These are phyloP conservation scores for Darksidea phi DNA, from an alignment of 495 filamentous ascomycete genomes.

Conservation along the genomic window DNA sequence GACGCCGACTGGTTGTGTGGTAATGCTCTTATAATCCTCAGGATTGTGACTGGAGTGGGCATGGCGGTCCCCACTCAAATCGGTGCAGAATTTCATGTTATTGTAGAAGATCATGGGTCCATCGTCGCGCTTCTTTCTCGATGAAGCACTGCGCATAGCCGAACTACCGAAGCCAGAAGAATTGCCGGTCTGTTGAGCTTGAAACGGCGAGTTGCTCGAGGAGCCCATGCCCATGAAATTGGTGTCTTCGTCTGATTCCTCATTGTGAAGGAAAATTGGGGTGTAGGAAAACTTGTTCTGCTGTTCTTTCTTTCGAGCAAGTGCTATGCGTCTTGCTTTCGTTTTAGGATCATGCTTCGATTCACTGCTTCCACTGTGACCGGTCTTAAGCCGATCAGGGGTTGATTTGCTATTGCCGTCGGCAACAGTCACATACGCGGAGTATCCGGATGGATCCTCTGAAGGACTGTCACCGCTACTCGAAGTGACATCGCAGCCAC, in stretches of 20 bases:
- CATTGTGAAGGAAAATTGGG: constrained; percentile 45
- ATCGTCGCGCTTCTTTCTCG: constrained; percentile 51
- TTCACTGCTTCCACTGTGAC: constrained; percentile 11
- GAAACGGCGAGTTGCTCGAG: constrained; percentile 23
- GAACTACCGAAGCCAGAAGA: constrained; percentile 41
- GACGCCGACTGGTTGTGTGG: constrained; percentile 22
- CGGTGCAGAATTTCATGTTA: constrained; percentile 70
- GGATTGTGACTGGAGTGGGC: neutral
- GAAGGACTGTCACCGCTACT: constrained; percentile 54
- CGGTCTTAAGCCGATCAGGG: constrained; percentile 2
- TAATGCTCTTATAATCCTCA: constrained; percentile 15
- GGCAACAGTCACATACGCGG: constrained; percentile 9
- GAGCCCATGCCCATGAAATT: constrained; percentile 19
- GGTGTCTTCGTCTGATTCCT: constrained; percentile 37
- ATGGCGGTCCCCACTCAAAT: constrained; percentile 62
- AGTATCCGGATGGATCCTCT: constrained; percentile 21
- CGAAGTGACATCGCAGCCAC: constrained; percentile 58
- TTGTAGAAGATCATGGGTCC: constrained; percentile 82
- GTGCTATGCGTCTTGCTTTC: constrained; percentile 9
- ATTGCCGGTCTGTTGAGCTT: constrained; percentile 22
- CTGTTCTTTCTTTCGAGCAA: constrained; percentile 6
- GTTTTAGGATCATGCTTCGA: neutral
- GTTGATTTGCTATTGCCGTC: constrained; percentile 5
- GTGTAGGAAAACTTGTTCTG: constrained; percentile 40
- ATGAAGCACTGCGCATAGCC: constrained; percentile 43